These are phyloP conservation scores for Nicotiana attenuata DNA, from an alignment of 257 asterid genomes.

Conservation along the genomic window DNA sequence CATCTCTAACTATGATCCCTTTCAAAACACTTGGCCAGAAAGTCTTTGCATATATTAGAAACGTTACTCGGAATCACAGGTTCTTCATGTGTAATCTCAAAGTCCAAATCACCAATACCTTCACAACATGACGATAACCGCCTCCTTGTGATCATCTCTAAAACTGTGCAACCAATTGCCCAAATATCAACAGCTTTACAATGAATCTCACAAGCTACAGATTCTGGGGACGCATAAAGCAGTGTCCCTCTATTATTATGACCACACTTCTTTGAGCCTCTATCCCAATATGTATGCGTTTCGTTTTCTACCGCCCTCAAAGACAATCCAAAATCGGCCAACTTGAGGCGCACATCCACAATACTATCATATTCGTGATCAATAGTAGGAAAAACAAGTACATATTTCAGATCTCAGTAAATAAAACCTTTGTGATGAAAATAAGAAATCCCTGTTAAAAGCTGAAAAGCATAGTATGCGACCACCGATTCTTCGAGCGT, in stretches of 20 bases:
- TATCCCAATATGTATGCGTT: neutral
- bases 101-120: neutral
- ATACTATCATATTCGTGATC: no score
- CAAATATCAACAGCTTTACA: neutral
- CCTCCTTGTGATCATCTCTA: neutral
- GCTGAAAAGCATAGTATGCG: neutral
- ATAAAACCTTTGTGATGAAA: slow-evolving; percentile 7
- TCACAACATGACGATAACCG: neutral
- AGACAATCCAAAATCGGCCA: slow-evolving; percentile 2
- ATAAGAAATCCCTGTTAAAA: neutral
- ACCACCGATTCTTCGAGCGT: neutral
- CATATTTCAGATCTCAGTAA: slow-evolving; percentile 6
- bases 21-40: neutral
- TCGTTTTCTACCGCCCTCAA: neutral
- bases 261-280: no score
- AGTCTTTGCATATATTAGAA: neutral
- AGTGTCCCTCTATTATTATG: neutral
- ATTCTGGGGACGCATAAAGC: slow-evolving; percentile 9
- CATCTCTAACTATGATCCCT: neutral
- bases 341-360: neutral
- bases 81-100: neutral
- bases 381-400: neutral
- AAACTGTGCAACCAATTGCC: neutral
- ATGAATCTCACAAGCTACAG: neutral
- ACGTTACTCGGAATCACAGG: neutral